Conservation (phyloP, 2,329 filamentous ascomycete species). For the Didymella lethalis region DNA sequence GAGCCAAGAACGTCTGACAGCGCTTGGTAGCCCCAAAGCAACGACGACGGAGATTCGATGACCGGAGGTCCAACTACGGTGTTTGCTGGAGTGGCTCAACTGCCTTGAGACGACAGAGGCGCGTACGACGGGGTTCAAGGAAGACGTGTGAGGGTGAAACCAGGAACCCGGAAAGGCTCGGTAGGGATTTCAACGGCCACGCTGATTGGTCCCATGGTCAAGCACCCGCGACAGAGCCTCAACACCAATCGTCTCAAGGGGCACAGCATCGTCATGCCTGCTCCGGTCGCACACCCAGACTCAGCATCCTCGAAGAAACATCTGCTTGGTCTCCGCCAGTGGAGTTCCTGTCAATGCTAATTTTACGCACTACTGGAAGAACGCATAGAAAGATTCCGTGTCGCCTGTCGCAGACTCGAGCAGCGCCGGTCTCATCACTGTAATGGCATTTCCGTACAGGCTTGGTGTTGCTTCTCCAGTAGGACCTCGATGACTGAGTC, state of each 20-base stretch:
- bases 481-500: constrained; percentile 34
- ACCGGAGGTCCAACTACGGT: constrained; percentile 1
- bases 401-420: constrained; percentile 46
- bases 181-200: constrained; percentile 6
- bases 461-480: constrained; percentile 44
- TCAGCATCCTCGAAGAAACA: constrained; percentile 27
- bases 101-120: constrained; percentile 19
- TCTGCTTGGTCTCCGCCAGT: constrained; percentile 36
- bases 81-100: constrained; percentile 18
- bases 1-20: constrained; percentile 18
- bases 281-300: constrained; percentile 22
- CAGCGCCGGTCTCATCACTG: constrained; percentile 45
- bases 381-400: constrained; percentile 40
- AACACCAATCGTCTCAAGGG: constrained; percentile 53
- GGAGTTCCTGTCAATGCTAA: constrained; percentile 36
- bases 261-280: constrained; percentile 38
- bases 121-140: constrained; percentile 20
- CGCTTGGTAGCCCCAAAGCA: not conserved
- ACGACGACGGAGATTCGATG: constrained; percentile 18
- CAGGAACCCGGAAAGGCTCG: constrained; percentile 21
- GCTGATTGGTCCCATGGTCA: constrained; percentile 30
- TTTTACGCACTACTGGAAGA: constrained; percentile 28
- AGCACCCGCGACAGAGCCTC: constrained; percentile 36
- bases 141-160: constrained; percentile 29
- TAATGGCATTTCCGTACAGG: constrained; percentile 33